Evolutionary conservation across 495 filamentous ascomycete genomes (phyloP), one percentile per base, ranked within the genome.

Genomic region (Hypoxylon trugodes): DNA sequence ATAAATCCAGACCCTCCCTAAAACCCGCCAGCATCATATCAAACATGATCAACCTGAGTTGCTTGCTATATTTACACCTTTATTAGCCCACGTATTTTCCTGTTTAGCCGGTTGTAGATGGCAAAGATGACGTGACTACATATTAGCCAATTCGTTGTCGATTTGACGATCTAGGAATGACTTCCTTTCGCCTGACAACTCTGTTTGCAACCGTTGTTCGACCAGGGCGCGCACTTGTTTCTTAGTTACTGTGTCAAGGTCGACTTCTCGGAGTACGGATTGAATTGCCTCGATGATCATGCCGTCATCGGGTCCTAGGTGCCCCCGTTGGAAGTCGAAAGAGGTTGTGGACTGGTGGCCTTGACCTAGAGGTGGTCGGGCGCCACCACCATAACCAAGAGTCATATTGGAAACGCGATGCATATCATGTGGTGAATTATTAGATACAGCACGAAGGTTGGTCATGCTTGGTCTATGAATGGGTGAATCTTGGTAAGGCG

Each of bases 201-300:
- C 89, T 8, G 90, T 93, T 77, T 96, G 92, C 46, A 98, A 77
- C 68, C 92, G 83, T 75, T 96, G 92, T 79, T 98, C 95, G 21
- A 96, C 92, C 43, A 97, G 82, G 9, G 90, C 93, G 45, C 91
- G 84, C 52, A 95, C 90, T 82, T 98, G 95, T 78, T 98, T 98
- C 86, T 98, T 98, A 13, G 95, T 98, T 26, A 98, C 92, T 12
- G 82, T 93, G 73, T 98, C 95, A 16, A 98, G 77, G 76, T 98
- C 93, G 2, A 97, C 93, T 69, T 96, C 94, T n/a, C 83, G 77
- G 59, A 98, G 78, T 69, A 92, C 92, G 45, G 79, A 74, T 65
- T 91, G 89, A 59, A 98, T 91, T 8, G 90, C 89, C 49, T 96
- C 91, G 36, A 90, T 79, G 54, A 98, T 97, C 56, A 76, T 77